Conservation (phyloP, 495 filamentous ascomycete species). For the Podospora fimiseda region DNA sequence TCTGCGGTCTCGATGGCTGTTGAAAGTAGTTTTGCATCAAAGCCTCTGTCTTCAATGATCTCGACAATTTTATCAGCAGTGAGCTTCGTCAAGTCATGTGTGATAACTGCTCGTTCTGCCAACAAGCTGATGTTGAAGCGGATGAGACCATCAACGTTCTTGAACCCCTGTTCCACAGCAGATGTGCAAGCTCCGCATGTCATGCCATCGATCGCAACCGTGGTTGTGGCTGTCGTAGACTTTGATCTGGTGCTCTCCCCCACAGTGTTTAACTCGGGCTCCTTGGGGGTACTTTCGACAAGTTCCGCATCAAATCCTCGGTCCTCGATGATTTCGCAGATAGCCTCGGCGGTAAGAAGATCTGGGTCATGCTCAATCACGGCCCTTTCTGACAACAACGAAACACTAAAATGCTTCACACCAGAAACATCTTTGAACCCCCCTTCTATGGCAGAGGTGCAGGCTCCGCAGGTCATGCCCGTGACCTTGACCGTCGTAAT, state of each 20-base stretch:
- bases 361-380: constrained; percentile 77
- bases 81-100: constrained; percentile 68
- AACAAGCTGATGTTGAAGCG: constrained; percentile 93
- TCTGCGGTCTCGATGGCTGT: constrained; percentile 42
- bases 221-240: constrained; percentile 57
- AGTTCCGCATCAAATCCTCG: constrained; percentile 84
- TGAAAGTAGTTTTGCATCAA: constrained; percentile 77
- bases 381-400: constrained; percentile 83
- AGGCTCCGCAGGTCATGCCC: constrained; percentile 97
- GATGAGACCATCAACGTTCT: constrained; percentile 62
- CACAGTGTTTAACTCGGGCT: constrained; percentile 30
- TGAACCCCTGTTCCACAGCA: constrained; percentile 77
- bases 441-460: constrained; percentile 82
- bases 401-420: constrained; percentile 84
- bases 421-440: constrained; percentile 74
- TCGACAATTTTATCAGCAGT: constrained; percentile 70
- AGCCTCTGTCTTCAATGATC: constrained; percentile 85
- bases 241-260: constrained; percentile 11
- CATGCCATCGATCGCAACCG: constrained; percentile 90
- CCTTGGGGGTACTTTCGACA: constrained; percentile 45
- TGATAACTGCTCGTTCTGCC: constrained; percentile 82
- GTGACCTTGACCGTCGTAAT: constrained; percentile 80
- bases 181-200: constrained; percentile 94
- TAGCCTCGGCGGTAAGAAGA: constrained; percentile 60
- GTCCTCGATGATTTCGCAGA: constrained; percentile 80